A percentile compares a stretch with the other conserved stretches of the same genome.
Conservation (phyloP, 805 yeast genomes). For the Saturnispora silvae region DNA sequence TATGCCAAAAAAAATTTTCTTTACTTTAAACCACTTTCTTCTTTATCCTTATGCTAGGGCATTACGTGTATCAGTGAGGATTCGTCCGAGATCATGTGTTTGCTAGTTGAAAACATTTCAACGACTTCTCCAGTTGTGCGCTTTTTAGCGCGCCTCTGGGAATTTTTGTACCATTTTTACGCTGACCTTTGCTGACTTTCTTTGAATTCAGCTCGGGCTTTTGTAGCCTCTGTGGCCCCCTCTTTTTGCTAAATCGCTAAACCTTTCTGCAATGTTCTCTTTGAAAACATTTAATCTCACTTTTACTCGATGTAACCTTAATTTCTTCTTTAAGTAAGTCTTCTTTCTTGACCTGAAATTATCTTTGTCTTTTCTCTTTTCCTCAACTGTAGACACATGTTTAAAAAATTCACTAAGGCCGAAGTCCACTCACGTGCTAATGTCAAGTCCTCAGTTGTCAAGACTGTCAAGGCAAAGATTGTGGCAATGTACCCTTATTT, state of each 20-base stretch:
- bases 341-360: neutral
- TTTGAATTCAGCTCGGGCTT: slow-evolving; percentile 4
- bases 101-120: slow-evolving; percentile 99
- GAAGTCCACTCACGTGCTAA: slow-evolving; percentile 87
- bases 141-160: slow-evolving; percentile 44
- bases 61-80: slow-evolving; percentile 99
- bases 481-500: slow-evolving; percentile 64
- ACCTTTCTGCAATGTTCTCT: too few relatives aligned
- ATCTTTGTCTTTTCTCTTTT: neutral
- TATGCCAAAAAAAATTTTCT: too few relatives aligned
- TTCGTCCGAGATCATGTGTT: slow-evolving; percentile 99
- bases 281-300: too few relatives aligned
- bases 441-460: slow-evolving; percentile 87
- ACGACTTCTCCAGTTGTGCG: slow-evolving; percentile 53
- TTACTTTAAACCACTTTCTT: too few relatives aligned
- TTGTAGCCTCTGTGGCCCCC: too few relatives aligned
- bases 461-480: slow-evolving; percentile 70
- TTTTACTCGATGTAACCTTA: too few relatives aligned
- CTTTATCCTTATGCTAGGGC: slow-evolving; percentile 98
- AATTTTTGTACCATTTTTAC: slow-evolving; percentile 53
- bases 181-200: slow-evolving; percentile 1
- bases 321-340: too few relatives aligned
- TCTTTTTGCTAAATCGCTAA: too few relatives aligned
- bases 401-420: slow-evolving; percentile 55
- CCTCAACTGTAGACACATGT: slow-evolving; percentile 17